A percentile compares a stretch with the other conserved stretches of the same genome.
phyloP scores from a whole-genome alignment of 2,329 filamentous ascomycete species.

The Fusarium coffeatum region DNA sequence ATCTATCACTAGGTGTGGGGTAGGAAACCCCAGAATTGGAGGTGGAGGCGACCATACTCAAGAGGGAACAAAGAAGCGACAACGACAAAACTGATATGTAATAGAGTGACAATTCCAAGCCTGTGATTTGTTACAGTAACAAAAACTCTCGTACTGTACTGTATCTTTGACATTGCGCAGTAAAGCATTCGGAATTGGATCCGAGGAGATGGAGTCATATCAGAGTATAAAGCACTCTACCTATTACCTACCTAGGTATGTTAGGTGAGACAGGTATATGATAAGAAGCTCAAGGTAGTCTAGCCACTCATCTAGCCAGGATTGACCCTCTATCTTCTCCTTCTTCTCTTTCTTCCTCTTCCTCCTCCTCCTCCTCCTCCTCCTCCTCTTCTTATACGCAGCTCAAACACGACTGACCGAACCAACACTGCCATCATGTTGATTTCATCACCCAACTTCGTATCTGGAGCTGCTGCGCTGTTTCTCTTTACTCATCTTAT shows the following conservation, averaged over 20 bases:
- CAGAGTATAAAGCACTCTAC: constrained; percentile 6
- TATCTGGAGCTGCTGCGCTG: constrained; percentile 38
- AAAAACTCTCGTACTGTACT: not conserved
- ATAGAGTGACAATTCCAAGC: constrained; percentile 8
- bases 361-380: not conserved
- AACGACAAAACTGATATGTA: constrained; percentile 12
- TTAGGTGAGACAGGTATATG: not conserved
- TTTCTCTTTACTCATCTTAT: constrained; percentile 46
- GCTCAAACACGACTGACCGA: not conserved
- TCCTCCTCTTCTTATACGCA: not conserved
- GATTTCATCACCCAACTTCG: constrained; percentile 46
- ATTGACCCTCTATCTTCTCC: not conserved
- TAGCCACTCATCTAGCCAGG: not conserved
- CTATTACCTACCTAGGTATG: not conserved
- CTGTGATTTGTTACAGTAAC: constrained; percentile 1
- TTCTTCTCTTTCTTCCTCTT: too few species aligned
- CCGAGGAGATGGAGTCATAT: constrained; percentile 23
- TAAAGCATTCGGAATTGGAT: constrained; percentile 22
- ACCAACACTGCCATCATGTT: constrained; percentile 34
- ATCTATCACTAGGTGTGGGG: not conserved
- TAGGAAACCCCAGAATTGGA: constrained; percentile 9
- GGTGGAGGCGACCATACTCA: constrained; percentile 26
- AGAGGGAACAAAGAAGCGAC: constrained; percentile 26
- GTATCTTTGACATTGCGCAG: constrained; percentile 15
- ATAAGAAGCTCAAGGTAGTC: constrained; percentile 34